Percentiles rank a stretch among this genome's conserved stretches.
Evolutionary conservation across 2,329 filamentous ascomycete species (phyloP).

Genomic region (Anisogramma anomala): DNA sequence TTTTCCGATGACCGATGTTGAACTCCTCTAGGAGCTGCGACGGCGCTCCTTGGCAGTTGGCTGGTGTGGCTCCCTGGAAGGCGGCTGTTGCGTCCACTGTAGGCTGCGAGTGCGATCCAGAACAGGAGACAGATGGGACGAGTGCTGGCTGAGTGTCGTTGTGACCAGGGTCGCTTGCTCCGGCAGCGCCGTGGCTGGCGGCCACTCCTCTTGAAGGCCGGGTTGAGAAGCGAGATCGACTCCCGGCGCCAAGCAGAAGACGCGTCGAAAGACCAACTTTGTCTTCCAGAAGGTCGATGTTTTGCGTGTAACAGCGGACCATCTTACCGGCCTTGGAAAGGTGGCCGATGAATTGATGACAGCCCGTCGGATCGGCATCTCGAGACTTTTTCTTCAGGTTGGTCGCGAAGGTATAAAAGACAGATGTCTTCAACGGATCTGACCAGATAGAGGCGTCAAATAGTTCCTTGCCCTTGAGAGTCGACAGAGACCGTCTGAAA

Average conservation of each 20-base stretch:
- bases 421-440: conserved; percentile 54
- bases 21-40: not conserved
- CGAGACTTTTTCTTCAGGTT: conserved; percentile 53
- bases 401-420: conserved; percentile 63
- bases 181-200: not conserved
- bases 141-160: not conserved
- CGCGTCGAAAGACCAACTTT: conserved; percentile 56
- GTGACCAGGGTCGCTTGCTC: not conserved
- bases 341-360: conserved; percentile 57
- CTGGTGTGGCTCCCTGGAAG: not conserved
- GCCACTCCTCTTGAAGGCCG: conserved; percentile 13
- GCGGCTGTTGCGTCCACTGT: not conserved
- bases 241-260: conserved; percentile 49
- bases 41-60: not conserved
- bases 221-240: conserved; percentile 45
- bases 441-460: conserved; percentile 62
- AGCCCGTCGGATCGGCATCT: conserved; percentile 51
- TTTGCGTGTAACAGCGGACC: conserved; percentile 63
- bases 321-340: conserved; percentile 56
- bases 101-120: not conserved
- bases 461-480: conserved; percentile 59
- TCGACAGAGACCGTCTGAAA: conserved; percentile 32
- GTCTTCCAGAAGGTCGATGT: conserved; percentile 63
- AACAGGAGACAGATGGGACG: not conserved
- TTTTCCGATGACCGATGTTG: not conserved